Percentiles rank a stretch among this genome's conserved stretches.
Evolutionary conservation across 2,329 filamentous ascomycete species (phyloP).

Genomic region (Hymenoscyphus salicellus): DNA sequence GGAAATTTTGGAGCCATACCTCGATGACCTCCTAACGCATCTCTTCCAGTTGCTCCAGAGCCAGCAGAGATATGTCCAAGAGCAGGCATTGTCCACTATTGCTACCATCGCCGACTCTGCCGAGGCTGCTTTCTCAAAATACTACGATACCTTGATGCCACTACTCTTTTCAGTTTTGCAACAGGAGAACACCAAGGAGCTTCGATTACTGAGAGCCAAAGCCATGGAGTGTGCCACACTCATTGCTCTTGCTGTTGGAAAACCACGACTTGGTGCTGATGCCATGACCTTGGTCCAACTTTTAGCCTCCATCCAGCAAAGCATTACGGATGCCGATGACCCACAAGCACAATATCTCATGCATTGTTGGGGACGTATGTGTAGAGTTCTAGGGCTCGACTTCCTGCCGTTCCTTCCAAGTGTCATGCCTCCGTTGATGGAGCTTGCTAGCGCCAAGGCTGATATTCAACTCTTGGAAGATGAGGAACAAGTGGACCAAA

Average conservation of each 20-base stretch:
- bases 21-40: constrained; percentile 80
- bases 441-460: constrained; percentile 89
- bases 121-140: constrained; percentile 89
- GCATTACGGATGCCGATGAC: constrained; percentile 86
- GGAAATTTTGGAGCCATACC: constrained; percentile 83
- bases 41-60: constrained; percentile 86
- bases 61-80: constrained; percentile 93
- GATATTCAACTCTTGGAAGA: constrained; percentile 96
- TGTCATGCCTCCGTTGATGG: constrained; percentile 90
- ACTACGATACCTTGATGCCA: constrained; percentile 95
- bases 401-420: constrained; percentile 90
- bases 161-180: constrained; percentile 84
- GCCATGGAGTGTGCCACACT: constrained; percentile 98
- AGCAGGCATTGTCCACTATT: constrained; percentile 95
- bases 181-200: constrained; percentile 90
- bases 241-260: constrained; percentile 91
- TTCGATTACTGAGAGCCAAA: constrained; percentile 85
- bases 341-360: constrained; percentile 95
- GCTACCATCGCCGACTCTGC: constrained; percentile 98
- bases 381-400: constrained; percentile 82
- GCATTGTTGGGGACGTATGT: constrained; percentile 99
- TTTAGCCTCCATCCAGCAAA: constrained; percentile 80
- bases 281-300: constrained; percentile 84
- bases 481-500: constrained; percentile 86
- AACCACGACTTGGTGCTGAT: constrained; percentile 84